A percentile compares a stretch with the other conserved stretches of the same genome.
Conservation (phyloP, 345 rosid genomes). For the Microthlaspi erraticum region DNA sequence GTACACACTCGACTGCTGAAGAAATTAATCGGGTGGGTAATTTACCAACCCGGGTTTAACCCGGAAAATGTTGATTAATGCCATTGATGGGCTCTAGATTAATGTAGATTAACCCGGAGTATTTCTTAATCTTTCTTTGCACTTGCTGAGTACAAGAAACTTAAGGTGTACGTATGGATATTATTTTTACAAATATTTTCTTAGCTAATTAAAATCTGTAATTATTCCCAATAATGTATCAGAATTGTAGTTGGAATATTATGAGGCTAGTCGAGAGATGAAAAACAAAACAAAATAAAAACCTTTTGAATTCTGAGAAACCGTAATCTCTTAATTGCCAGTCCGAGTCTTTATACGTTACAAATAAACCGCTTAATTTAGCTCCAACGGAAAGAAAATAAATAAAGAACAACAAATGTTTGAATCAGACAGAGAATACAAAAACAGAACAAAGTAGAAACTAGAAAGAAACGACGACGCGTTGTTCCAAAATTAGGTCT, state of each 20-base stretch:
- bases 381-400: slow-evolving; percentile 24
- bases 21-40: slow-evolving; percentile 1
- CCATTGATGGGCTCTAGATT: neutral
- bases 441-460: slow-evolving; percentile 5
- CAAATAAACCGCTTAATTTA: slow-evolving; percentile 22
- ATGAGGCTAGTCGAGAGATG: neutral
- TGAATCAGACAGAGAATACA: neutral
- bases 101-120: too few relatives aligned
- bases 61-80: neutral
- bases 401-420: neutral
- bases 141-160: slow-evolving; percentile 57
- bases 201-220: neutral
- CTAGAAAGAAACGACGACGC: slow-evolving; percentile 19
- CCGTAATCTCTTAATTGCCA: slow-evolving; percentile 1
- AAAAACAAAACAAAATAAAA: neutral
- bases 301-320: neutral
- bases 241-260: neutral
- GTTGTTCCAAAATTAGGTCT: slow-evolving; percentile 38
- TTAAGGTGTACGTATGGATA: too few relatives aligned
- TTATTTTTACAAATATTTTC: too few relatives aligned
- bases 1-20: slow-evolving; percentile 6
- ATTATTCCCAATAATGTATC: neutral
- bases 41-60: neutral
- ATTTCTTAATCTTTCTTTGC: slow-evolving; percentile 64
- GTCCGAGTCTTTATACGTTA: neutral